Base-by-base conservation (phyloP, 2,329 filamentous ascomycete genomes). In the Aspergillus pseudotamarii region DNA sequence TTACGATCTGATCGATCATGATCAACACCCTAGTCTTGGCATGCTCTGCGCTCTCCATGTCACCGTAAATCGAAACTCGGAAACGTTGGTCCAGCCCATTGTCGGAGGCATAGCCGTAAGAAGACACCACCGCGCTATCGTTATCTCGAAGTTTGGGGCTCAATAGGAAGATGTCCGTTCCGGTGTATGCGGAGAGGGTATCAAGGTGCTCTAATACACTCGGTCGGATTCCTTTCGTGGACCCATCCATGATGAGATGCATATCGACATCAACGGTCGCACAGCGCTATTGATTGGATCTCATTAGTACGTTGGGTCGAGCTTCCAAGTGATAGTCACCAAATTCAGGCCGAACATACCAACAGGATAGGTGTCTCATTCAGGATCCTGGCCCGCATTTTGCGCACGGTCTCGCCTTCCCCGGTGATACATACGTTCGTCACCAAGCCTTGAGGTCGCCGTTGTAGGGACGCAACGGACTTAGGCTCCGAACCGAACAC, bases 21-120 rank as follows among this genome's bases (percentile, higher is more conserved):
- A 98, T 96, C 77, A 99, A 83, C 46, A 97, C 89, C 68, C 95
- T 88, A 21, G 94, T 97, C 85, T 99, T 99, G 60, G 95, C 95
- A 79, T 98, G 94, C 79, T 99, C 95, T 32, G 93, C 91, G 69
- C 93, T 97, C 81, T 98, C 89, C 79, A 95, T 90, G 76, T 99
- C 95, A 60, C 95, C 94, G 73, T 95, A 99, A 68, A 99, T 96
- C 71, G 93, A 91, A 65, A 97, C 90, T 75, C 94, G 89, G 83
- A 96, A 93, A 70, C 94, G 89, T 78, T 95, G 92, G 77, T 97
- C 94, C 71, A 89, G 83, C 72, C 92, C 90, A 70, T 91, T 91
- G 73, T 95, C 89, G 73, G 95, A 89, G 43, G 88, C 88, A 73
- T 93, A 91, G 34, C 87, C 87, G 75, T 89, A 88, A 68, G 91